Percentiles rank a stretch among this genome's conserved stretches.
phyloP scores from a whole-genome alignment of 2,329 filamentous ascomycete genomes.

The Setomelanomma holmii region DNA sequence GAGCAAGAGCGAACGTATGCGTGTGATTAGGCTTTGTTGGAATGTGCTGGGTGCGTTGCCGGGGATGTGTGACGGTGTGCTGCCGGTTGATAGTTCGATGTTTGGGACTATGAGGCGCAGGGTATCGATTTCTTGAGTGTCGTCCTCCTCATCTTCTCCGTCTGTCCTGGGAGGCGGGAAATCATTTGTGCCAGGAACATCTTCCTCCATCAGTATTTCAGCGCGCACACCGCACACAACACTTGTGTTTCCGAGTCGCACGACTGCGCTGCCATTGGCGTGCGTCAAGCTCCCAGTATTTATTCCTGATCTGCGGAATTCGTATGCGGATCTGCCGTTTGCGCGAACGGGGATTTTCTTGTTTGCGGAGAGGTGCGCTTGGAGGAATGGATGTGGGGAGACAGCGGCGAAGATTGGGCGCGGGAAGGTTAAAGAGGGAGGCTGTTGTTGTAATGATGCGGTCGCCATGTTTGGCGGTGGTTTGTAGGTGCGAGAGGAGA shows the following conservation, averaged over 20 bases:
- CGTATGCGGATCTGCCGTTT: slow-evolving; percentile 76
- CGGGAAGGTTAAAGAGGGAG: slow-evolving; percentile 58
- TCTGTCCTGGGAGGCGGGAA: slow-evolving; percentile 16
- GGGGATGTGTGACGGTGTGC: slow-evolving; percentile 83
- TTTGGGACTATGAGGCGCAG: slow-evolving; percentile 87
- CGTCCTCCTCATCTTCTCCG: slow-evolving; percentile 21
- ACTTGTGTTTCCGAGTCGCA: slow-evolving; percentile 87
- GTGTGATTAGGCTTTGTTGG: slow-evolving; percentile 84
- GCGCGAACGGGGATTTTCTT: slow-evolving; percentile 69
- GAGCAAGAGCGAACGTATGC: slow-evolving; percentile 78
- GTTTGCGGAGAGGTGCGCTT: slow-evolving; percentile 80
- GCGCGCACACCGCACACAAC: slow-evolving; percentile 92
- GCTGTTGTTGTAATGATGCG: slow-evolving; percentile 1
- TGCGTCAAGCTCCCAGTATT: slow-evolving; percentile 88
- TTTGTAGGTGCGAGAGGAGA: neutral
- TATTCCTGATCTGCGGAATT: slow-evolving; percentile 75
- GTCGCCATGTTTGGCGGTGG: neutral
- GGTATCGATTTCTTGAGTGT: slow-evolving; percentile 50
- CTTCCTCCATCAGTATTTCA: slow-evolving; percentile 78
- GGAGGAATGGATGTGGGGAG: slow-evolving; percentile 86
- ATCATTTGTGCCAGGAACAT: slow-evolving; percentile 70
- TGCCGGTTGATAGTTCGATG: slow-evolving; percentile 89
- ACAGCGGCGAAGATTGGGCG: slow-evolving; percentile 85
- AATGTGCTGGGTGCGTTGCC: slow-evolving; percentile 76
- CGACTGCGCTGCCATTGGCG: slow-evolving; percentile 86